Evolutionary conservation across 2,329 filamentous ascomycete species (phyloP).

Genomic region (Hymenoscyphus fraxineus): DNA sequence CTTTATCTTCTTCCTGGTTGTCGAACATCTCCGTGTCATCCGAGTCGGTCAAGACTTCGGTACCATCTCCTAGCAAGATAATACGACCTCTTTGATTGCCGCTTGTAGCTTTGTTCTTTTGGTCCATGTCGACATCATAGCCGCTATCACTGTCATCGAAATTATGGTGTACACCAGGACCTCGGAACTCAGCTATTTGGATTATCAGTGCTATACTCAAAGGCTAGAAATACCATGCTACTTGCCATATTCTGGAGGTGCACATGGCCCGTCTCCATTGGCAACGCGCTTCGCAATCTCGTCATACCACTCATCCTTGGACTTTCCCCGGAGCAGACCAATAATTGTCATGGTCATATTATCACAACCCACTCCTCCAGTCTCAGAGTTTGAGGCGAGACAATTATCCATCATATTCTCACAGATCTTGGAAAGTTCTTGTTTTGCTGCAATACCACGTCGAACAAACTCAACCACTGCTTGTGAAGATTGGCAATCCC

Average conservation of each 20-base stretch:
- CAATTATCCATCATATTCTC: slow-evolving; percentile 99
- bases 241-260: slow-evolving; percentile 97
- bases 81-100: slow-evolving; percentile 76
- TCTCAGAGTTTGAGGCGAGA: slow-evolving; percentile 94
- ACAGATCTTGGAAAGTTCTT: slow-evolving; percentile 90
- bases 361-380: slow-evolving; percentile 94
- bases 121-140: slow-evolving; percentile 71
- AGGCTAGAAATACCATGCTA: slow-evolving; percentile 20
- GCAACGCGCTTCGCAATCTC: slow-evolving; percentile 90
- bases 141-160: slow-evolving; percentile 76
- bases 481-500: slow-evolving; percentile 99
- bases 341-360: slow-evolving; percentile 99
- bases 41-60: slow-evolving; percentile 83
- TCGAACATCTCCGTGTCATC: slow-evolving; percentile 94
- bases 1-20: slow-evolving; percentile 79
- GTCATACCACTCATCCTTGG: slow-evolving; percentile 98
- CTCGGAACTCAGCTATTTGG: slow-evolving; percentile 73
- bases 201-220: slow-evolving; percentile 26
- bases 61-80: slow-evolving; percentile 93
- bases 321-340: slow-evolving; percentile 84
- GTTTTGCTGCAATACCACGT: slow-evolving; percentile 92
- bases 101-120: slow-evolving; percentile 59
- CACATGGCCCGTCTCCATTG: slow-evolving; percentile 95
- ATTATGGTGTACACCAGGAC: slow-evolving; percentile 76
- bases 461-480: slow-evolving; percentile 95